A percentile compares a stretch with the other conserved stretches of the same genome.
phyloP scores from a whole-genome alignment of 768 basidiomycete genomes.

The Panellus pusillus region DNA sequence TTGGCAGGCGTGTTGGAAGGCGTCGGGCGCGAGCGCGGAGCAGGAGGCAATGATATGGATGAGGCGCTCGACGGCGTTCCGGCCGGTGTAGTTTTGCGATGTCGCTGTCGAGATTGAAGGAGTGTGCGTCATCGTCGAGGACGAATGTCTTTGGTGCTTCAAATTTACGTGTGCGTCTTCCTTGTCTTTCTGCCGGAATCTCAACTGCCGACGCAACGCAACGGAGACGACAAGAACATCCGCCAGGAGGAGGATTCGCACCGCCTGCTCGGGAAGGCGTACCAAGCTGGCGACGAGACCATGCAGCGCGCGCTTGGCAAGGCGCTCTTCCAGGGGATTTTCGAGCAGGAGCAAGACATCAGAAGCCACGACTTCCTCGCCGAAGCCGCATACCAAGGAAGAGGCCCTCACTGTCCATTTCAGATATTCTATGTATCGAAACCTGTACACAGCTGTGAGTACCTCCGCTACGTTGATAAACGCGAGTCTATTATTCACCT shows the following conservation, averaged over 20 bases:
- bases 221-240: constrained; percentile 10
- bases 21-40: constrained; percentile 70
- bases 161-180: constrained; percentile 12
- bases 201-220: neutral
- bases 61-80: constrained; percentile 73
- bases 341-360: constrained; percentile 18
- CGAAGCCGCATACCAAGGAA: constrained; percentile 3
- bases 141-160: constrained; percentile 35
- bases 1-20: constrained; percentile 64
- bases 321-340: constrained; percentile 15
- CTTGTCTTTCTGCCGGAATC: no score
- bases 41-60: constrained; percentile 63
- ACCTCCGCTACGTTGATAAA: no score
- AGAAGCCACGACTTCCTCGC: constrained; percentile 18
- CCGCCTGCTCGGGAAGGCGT: constrained; percentile 20
- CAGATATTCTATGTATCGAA: no score
- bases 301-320: constrained; percentile 15
- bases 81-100: constrained; percentile 77
- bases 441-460: no score
- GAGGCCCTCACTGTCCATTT: constrained; percentile 13
- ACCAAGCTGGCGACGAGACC: constrained; percentile 11
- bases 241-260: constrained; percentile 21
- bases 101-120: constrained; percentile 85
- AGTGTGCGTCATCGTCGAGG: constrained; percentile 73
- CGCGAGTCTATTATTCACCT: no score